Conservation (phyloP, 129 eudicot genomes). For the Chrysanthemum makinoi region DNA sequence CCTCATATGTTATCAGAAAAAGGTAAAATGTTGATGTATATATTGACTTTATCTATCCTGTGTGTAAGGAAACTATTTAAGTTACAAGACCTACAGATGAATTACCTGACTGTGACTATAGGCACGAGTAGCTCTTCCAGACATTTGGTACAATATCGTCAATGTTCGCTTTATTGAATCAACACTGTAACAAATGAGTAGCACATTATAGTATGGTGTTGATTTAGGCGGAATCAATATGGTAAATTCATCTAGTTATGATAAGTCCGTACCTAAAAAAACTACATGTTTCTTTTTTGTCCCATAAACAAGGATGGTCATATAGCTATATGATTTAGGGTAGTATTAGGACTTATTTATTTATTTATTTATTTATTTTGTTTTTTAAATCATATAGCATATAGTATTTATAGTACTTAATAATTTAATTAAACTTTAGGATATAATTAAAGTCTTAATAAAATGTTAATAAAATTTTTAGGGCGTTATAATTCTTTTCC, state of each 20-base stretch:
- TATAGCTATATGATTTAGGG: too few species aligned
- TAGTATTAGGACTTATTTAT: too few species aligned
- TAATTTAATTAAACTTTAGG: too few species aligned
- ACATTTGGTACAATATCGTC: constrained; percentile 79
- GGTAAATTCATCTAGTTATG: neutral
- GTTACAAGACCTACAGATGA: neutral
- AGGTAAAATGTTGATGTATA: neutral
- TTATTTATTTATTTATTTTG: too few species aligned
- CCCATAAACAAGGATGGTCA: constrained; percentile 54
- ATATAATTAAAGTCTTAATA: too few species aligned
- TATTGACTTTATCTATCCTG: too few species aligned
- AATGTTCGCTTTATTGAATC: constrained; percentile 80
- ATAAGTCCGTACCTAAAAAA: constrained; percentile 57
- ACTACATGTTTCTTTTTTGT: constrained; percentile 68
- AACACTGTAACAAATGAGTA: constrained; percentile 42
- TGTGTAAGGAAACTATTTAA: neutral
- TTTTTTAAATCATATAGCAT: too few species aligned
- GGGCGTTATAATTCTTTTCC: too few species aligned
- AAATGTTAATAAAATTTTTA: too few species aligned
- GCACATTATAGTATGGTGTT: constrained; percentile 8
- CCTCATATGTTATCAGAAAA: constrained; percentile 34
- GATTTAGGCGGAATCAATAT: neutral
- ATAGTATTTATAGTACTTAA: too few species aligned
- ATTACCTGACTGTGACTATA: constrained; percentile 92
- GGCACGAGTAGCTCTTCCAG: constrained; percentile 96